Conservation (phyloP, 176 grass and related monocot genomes). For the Themeda triandra region DNA sequence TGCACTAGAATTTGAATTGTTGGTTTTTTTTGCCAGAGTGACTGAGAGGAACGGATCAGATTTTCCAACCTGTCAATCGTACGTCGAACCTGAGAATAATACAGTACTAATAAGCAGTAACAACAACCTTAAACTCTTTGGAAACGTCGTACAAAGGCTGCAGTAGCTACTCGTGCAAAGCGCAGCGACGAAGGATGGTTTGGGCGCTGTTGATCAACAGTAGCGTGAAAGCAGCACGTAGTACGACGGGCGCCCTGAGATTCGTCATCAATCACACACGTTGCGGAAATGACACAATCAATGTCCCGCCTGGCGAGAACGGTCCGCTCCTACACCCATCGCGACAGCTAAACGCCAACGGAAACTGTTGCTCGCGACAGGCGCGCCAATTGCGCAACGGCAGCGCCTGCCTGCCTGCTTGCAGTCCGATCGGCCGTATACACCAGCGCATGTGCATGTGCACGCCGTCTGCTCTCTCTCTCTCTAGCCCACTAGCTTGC, state of each 20-base stretch:
- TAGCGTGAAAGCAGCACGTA: not conserved
- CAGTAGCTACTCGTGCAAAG: not conserved
- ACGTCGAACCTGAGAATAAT: not conserved
- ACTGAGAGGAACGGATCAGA: no score
- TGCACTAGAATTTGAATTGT: no score
- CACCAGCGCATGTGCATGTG: not conserved
- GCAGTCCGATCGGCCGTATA: not conserved
- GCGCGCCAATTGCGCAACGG: constrained; percentile 1
- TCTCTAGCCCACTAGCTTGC: not conserved
- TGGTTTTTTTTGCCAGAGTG: no score
- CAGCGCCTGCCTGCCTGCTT: not conserved
- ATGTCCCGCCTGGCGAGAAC: not conserved
- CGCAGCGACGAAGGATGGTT: not conserved
- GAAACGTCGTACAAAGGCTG: not conserved
- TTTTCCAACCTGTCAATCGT: not conserved
- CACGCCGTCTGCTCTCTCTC: not conserved
- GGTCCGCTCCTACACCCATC: not conserved
- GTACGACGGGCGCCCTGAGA: not conserved
- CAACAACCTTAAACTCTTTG: not conserved
- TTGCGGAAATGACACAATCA: not conserved
- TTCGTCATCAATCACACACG: constrained; percentile 5
- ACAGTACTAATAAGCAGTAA: not conserved
- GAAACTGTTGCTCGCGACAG: not conserved
- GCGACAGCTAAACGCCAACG: constrained; percentile 39
- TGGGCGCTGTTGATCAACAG: not conserved